Evolutionary conservation across 345 rosid species (phyloP).

Genomic region (Eucalyptus regnans): DNA sequence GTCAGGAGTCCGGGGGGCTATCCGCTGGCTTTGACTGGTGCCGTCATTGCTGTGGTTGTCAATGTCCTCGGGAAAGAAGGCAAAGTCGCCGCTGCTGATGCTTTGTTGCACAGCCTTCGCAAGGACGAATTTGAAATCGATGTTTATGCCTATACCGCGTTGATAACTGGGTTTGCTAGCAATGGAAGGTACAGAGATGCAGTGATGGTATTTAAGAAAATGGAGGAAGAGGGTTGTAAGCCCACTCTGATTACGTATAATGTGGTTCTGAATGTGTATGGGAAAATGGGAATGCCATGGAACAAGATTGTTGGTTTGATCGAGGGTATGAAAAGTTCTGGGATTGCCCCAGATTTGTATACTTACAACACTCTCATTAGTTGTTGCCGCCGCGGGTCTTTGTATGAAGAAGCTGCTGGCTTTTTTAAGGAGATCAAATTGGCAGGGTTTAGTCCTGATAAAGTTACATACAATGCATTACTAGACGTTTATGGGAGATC

Average conservation of each 20-base stretch:
- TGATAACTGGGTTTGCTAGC: slow-evolving; percentile 57
- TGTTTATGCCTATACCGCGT: slow-evolving; percentile 73
- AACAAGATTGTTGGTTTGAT: slow-evolving; percentile 47
- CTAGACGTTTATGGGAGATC: slow-evolving; percentile 92
- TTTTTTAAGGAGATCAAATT: slow-evolving; percentile 65
- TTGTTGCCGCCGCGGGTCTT: slow-evolving; percentile 75
- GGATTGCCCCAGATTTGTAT: slow-evolving; percentile 56
- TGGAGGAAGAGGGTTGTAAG: slow-evolving; percentile 78
- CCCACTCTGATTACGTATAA: slow-evolving; percentile 89
- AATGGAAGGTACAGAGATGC: slow-evolving; percentile 87
- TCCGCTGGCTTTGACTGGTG: slow-evolving; percentile 24
- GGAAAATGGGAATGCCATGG: slow-evolving; percentile 99
- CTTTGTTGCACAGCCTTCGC: slow-evolving; percentile 37
- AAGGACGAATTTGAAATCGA: slow-evolving; percentile 51
- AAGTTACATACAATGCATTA: slow-evolving; percentile 72
- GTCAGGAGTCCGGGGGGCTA: slow-evolving; percentile 37
- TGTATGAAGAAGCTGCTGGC: slow-evolving; percentile 70
- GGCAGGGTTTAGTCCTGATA: slow-evolving; percentile 67
- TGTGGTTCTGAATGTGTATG: slow-evolving; percentile 70
- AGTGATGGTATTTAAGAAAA: slow-evolving; percentile 49
- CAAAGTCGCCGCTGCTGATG: slow-evolving; percentile 43
- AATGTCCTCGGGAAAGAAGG: slow-evolving; percentile 61
- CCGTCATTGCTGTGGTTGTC: slow-evolving; percentile 56
- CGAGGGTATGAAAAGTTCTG: slow-evolving; percentile 51
- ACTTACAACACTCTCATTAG: slow-evolving; percentile 83